Base-by-base conservation (phyloP, 305 asterid genomes). In the Fraxinus floribunda region DNA sequence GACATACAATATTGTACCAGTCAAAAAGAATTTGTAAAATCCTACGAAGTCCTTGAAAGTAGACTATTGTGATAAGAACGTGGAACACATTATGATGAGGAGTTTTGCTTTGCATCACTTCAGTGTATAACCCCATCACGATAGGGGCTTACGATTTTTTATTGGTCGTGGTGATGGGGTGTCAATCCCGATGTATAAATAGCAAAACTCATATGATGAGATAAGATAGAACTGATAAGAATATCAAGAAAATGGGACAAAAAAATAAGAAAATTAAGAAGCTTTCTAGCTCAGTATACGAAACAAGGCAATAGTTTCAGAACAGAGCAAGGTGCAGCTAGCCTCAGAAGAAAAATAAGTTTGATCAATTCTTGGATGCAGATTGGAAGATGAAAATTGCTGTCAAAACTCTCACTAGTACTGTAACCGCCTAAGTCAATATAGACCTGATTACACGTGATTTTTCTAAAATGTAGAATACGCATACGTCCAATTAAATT, bases 381-480 rank as follows among this genome's bases (percentile, higher is more conserved):
- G 97, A 92, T 80, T 94, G 97, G 88, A 94, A 92, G 88, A 94
- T 94, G 90, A 94, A 92, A 80, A 94, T 82, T 15, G 97, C 93
- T 10, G 93, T 88, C 52, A 93, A 82, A 83, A 86, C 91, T 29
- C 98, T 97, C 71, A 90, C 97, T 88, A 93, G 8, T 36, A 1
- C 2, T 38, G 10, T 38, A 38, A 38, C 10, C 44, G 44, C 44
- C 44, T 1, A 38, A 38, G 44, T 38, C 11, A 38, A 38, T 7
- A 1, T 38, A 38, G 2, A 49, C 20, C 16, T 1, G 60, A 4
- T 46, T 1, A 46, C 16, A 13, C 6, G 1, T 46, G 57, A 46
- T 11, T 13, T 46, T 11, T 46, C 18, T 13, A 46, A 3, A 46
- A 46, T 0, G 18, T 46, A 46, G 18, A 13, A 46, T 7, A 49